Conservation (phyloP, 495 filamentous ascomycete species). For the Penicillium odoratum region DNA sequence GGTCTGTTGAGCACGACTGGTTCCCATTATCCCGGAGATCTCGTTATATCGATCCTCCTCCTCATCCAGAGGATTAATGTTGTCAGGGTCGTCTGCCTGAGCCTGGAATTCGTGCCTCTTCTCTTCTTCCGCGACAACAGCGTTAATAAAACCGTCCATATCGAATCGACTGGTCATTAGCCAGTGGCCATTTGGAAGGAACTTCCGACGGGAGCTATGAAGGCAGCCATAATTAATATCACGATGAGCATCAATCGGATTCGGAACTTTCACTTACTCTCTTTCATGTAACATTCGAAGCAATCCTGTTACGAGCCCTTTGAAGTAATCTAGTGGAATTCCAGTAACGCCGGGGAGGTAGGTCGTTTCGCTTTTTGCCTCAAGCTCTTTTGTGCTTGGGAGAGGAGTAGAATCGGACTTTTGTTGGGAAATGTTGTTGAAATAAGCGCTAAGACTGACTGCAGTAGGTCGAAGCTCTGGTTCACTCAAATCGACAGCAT, state of each 20-base stretch:
- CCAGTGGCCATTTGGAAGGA: constrained; percentile 83
- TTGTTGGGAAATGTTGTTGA: constrained; percentile 37
- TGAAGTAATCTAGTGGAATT: constrained; percentile 76
- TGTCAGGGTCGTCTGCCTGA: constrained; percentile 52
- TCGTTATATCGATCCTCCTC: constrained; percentile 16
- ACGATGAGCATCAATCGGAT: background rate
- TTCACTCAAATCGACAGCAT: constrained; percentile 65
- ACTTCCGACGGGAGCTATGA: constrained; percentile 71
- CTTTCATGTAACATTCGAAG: constrained; percentile 89
- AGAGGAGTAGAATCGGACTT: constrained; percentile 17
- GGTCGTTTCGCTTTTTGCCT: constrained; percentile 38
- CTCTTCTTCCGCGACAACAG: constrained; percentile 88
- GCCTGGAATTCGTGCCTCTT: constrained; percentile 66
- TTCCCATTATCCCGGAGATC: constrained; percentile 48
- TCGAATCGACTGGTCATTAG: constrained; percentile 90
- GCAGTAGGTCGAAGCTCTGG: constrained; percentile 45
- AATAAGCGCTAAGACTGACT: constrained; percentile 57
- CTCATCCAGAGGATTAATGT: constrained; percentile 35
- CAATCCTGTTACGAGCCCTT: constrained; percentile 77
- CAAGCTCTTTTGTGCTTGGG: constrained; percentile 34
- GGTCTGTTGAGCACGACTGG: constrained; percentile 52
- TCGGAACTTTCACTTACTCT: constrained; percentile 54
- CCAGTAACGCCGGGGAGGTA: constrained; percentile 62
- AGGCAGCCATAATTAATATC: background rate
- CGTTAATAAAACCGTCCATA: constrained; percentile 84